phyloP scores from a whole-genome alignment of 192 early-diverging fungal species.

The Gigaspora rosea region DNA sequence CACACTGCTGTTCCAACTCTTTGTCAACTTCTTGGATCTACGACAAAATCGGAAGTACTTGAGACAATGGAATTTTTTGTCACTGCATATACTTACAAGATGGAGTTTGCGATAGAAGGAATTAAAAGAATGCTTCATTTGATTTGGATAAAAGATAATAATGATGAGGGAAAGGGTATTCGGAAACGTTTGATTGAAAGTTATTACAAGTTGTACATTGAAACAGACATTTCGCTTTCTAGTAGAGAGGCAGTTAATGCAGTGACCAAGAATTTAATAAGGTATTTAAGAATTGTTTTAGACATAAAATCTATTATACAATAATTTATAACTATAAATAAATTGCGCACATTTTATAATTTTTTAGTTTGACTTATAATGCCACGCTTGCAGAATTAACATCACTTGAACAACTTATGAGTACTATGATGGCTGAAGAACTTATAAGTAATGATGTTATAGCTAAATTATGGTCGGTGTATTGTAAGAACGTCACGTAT shows the following conservation, averaged over 20 bases:
- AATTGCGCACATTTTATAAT: not conserved
- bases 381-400: constrained; percentile 92
- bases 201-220: constrained; percentile 80
- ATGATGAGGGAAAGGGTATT: constrained; percentile 72
- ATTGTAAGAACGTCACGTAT: constrained; percentile 46
- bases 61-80: constrained; percentile 97
- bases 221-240: constrained; percentile 53
- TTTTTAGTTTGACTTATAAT: constrained; percentile 75
- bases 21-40: constrained; percentile 84
- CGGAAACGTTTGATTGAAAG: constrained; percentile 75
- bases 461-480: constrained; percentile 82
- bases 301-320: not conserved
- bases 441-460: constrained; percentile 68
- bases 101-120: constrained; percentile 82
- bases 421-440: constrained; percentile 70
- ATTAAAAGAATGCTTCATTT: constrained; percentile 95
- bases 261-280: constrained; percentile 73
- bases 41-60: constrained; percentile 88
- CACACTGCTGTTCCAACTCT: constrained; percentile 75
- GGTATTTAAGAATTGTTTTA: constrained; percentile 31
- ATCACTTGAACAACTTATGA: constrained; percentile 90
- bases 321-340: too few relatives aligned
- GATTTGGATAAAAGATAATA: constrained; percentile 79
- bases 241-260: constrained; percentile 61
- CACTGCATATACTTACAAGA: too few relatives aligned